phyloP scores from a whole-genome alignment of 805 yeast species.

The Kurtzmaniella cleridarum region DNA sequence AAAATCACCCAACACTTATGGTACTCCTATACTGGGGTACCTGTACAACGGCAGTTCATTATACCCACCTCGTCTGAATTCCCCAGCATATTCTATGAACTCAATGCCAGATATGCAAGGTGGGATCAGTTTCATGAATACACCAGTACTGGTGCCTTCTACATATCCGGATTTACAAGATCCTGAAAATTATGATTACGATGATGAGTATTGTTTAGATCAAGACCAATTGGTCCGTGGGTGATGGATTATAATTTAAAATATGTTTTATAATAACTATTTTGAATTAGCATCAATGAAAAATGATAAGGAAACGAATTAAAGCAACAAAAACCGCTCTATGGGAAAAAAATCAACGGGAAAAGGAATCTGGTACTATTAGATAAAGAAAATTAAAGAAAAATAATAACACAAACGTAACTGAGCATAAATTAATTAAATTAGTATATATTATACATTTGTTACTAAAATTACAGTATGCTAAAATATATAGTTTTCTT shows the following conservation, averaged over 20 bases:
- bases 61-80: neutral
- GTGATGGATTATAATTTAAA: too few species aligned
- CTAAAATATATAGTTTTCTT: too few species aligned
- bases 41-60: neutral
- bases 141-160: conserved; percentile 1
- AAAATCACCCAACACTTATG: conserved; percentile 1
- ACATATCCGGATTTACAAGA: neutral
- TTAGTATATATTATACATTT: neutral
- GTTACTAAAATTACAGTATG: too few species aligned
- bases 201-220: conserved; percentile 40
- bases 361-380: too few species aligned
- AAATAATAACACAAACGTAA: too few species aligned
- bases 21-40: conserved; percentile 2
- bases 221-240: conserved; percentile 31
- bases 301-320: too few species aligned
- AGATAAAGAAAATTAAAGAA: too few species aligned
- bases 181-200: conserved; percentile 24
- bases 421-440: conserved; percentile 4
- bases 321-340: too few species aligned
- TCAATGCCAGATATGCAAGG: conserved; percentile 1
- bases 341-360: too few species aligned
- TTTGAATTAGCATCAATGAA: too few species aligned
- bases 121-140: neutral
- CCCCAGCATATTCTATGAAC: conserved; percentile 1
- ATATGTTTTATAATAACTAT: too few species aligned